Evolutionary conservation across 2,329 filamentous ascomycete genomes (phyloP), one percentile per base, ranked within the genome.

Genomic region (Alternaria infectoria): DNA sequence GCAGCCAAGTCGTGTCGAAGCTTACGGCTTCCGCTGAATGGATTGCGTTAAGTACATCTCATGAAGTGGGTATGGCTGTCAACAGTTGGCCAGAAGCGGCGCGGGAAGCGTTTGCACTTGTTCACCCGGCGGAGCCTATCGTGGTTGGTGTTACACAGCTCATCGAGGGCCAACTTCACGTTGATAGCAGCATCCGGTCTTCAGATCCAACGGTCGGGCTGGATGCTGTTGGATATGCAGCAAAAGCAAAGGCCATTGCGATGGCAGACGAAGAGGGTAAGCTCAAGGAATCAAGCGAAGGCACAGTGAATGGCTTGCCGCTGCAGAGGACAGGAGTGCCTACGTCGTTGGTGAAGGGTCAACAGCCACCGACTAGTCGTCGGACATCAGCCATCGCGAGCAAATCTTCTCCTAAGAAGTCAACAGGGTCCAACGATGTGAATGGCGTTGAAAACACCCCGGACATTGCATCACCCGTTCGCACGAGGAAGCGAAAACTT

Each of bases 21-120:
- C 89, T 91, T 1, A 74, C 89, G 0, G 68, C 74, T 0, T 94
- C 90, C 63, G 70, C 79, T 7, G 85, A 90, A 26, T 94, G 93
- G 84, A 83, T 83, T 23, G 83, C 88, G 0, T 89, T 93, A 71
- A 91, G 90, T 61, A 80, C 83, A 25, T 89, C 88, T 21, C 92
- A 95, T 69, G 92, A 97, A 74, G 85, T 97, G 61, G 93, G 93
- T 0, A 79, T 97, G 11, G 91, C 89, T 61, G 80, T 97, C 3
- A 75, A 87, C 3, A 81, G 87, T 28, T 93, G 95, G 74, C 91
- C 93, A 0, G 82, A 83, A 11, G 83, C 86, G 1, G 85, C 86
- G 4, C 86, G 86, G 3, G 77, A 82, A 15, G 83, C 86, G 4
- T 97, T 93, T 91, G 88, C 91, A 1, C 85, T 97, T 28, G 77